Evolutionary conservation across 495 filamentous ascomycete genomes (phyloP).

Genomic region (Talaromyces nanjingensis): DNA sequence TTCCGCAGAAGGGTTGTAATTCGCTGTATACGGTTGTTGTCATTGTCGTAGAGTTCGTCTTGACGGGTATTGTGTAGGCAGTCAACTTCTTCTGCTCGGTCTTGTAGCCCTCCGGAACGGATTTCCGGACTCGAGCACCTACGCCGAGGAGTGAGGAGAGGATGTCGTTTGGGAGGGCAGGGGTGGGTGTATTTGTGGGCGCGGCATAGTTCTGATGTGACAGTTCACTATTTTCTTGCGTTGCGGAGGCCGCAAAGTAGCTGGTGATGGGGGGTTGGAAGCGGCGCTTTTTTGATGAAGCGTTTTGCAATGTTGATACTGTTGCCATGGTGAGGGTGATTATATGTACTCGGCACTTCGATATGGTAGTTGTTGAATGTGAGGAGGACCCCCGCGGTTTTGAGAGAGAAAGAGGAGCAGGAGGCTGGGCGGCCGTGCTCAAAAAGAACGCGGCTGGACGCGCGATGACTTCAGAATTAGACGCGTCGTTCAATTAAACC

Average conservation of each 20-base stretch:
- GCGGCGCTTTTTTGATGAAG: constrained; percentile 33
- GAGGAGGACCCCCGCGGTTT: not conserved
- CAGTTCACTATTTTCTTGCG: constrained; percentile 10
- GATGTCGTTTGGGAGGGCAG: constrained; percentile 51
- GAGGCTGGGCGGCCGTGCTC: not conserved
- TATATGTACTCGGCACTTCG: not conserved
- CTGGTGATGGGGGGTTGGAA: constrained; percentile 41
- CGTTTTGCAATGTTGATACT: constrained; percentile 10
- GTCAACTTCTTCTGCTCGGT: constrained; percentile 36
- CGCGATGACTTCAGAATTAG: constrained; percentile 2
- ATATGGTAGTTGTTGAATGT: not conserved
- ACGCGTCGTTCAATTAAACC: constrained; percentile 9
- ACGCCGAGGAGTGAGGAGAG: constrained; percentile 77
- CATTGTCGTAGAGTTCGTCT: constrained; percentile 1
- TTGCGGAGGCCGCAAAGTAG: constrained; percentile 26
- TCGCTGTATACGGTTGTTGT: constrained; percentile 35
- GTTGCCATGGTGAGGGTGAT: constrained; percentile 10
- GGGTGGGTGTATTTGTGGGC: constrained; percentile 34
- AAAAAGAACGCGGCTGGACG: not conserved
- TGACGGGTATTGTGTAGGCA: constrained; percentile 22
- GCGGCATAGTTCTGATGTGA: constrained; percentile 38
- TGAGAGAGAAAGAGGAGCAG: not conserved
- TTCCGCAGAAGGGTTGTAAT: constrained; percentile 69
- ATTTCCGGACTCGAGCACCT: constrained; percentile 89
- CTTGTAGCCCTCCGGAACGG: constrained; percentile 87